These are phyloP conservation scores for Phylloporus scabripes DNA, from an alignment of 768 basidiomycete genomes.

Conservation along the genomic window DNA sequence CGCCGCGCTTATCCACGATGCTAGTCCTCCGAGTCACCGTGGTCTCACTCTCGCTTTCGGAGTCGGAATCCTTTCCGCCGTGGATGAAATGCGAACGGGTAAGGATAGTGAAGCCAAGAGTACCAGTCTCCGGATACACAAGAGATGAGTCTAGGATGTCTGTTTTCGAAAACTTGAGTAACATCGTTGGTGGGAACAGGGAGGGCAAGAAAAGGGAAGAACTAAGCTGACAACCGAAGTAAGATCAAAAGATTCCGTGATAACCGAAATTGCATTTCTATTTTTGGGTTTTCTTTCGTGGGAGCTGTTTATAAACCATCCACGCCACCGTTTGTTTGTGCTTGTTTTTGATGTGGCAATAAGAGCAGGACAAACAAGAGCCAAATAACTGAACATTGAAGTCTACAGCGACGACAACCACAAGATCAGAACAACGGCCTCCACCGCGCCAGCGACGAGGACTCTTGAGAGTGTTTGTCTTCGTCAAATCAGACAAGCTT, in stretches of 20 bases:
- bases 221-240: background rate
- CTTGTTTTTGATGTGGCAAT: conserved; percentile 27
- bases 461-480: conserved; percentile 2
- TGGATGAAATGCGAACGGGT: conserved; percentile 35
- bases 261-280: background rate
- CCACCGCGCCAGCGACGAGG: conserved; percentile 18
- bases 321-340: conserved; percentile 23
- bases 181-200: conserved; percentile 32
- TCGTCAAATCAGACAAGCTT: conserved; percentile 1
- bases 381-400: conserved; percentile 28
- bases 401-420: conserved; percentile 28
- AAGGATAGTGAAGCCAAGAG: conserved; percentile 43
- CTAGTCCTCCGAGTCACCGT: conserved; percentile 36
- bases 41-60: conserved; percentile 24
- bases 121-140: conserved; percentile 47
- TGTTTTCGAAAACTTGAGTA: conserved; percentile 53
- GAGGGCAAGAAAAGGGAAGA: background rate
- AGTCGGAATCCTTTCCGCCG: conserved; percentile 25
- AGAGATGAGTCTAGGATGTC: conserved; percentile 56
- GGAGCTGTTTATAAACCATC: background rate
- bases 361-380: conserved; percentile 21
- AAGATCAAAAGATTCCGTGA: background rate
- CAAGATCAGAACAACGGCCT: conserved; percentile 22
- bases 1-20: conserved; percentile 40
- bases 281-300: background rate